Conservation (phyloP, 805 yeast species). For the Lipomyces spencermartinsiae region DNA sequence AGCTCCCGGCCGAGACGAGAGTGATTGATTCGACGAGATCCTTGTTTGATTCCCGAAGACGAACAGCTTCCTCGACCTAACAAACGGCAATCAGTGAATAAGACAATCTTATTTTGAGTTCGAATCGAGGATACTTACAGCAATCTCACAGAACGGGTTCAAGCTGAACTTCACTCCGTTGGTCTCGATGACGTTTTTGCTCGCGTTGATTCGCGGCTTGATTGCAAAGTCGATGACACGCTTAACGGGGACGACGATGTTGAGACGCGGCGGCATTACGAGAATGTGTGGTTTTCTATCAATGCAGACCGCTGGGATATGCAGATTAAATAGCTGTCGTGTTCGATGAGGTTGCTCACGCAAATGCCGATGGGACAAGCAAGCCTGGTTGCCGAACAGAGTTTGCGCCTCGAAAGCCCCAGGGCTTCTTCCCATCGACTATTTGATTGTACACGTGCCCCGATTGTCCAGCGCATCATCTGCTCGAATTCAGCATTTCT, state of each 20-base stretch:
- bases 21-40: constrained; percentile 76
- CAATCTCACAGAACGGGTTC: constrained; percentile 98
- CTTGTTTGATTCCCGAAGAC: constrained; percentile 70
- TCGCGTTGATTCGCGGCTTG: constrained; percentile 88
- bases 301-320: neutral
- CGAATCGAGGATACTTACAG: constrained; percentile 49
- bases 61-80: constrained; percentile 82
- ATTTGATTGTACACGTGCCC: neutral
- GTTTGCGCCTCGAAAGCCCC: neutral
- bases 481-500: neutral
- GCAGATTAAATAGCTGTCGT: neutral
- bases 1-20: constrained; percentile 89
- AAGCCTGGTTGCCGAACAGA: constrained; percentile 3
- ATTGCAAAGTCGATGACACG: constrained; percentile 93
- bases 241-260: constrained; percentile 90
- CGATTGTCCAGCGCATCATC: too few relatives aligned
- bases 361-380: neutral
- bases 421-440: neutral
- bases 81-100: neutral
- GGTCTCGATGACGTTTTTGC: constrained; percentile 83
- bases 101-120: too few relatives aligned
- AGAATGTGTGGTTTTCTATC: neutral
- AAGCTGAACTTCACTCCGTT: constrained; percentile 90
- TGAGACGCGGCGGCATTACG: constrained; percentile 36
- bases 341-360: neutral